A percentile compares a stretch with the other conserved stretches of the same genome.
Conservation (phyloP, 257 asterid species). For the Gynochthodes officinalis region DNA sequence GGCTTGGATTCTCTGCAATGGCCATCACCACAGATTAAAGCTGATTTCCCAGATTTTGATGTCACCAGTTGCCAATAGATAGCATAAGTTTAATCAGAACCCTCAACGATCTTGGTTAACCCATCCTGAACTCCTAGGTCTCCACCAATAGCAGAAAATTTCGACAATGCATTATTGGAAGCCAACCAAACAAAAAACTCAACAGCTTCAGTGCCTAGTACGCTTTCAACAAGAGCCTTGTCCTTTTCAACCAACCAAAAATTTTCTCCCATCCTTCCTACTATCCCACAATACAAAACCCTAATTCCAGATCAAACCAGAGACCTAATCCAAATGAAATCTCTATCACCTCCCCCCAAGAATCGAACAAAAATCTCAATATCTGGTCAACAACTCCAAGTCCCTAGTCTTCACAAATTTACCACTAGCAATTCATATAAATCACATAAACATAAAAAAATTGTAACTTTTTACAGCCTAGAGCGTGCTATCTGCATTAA, state of each 20-base stretch:
- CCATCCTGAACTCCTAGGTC: slow-evolving; percentile 68
- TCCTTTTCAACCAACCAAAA: slow-evolving; percentile 62
- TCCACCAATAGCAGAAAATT: slow-evolving; percentile 56
- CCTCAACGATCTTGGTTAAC: slow-evolving; percentile 64
- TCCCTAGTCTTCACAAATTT: not conserved
- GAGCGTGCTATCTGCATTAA: not conserved
- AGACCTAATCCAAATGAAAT: not conserved
- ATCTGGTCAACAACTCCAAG: not conserved
- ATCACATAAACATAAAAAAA: too few species aligned
- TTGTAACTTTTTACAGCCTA: not conserved
- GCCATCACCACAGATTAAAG: slow-evolving; percentile 94
- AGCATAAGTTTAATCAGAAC: slow-evolving; percentile 76
- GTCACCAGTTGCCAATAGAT: slow-evolving; percentile 88
- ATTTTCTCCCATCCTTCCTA: slow-evolving; percentile 49
- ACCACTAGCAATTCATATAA: too few species aligned
- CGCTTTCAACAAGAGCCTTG: slow-evolving; percentile 53
- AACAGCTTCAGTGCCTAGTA: slow-evolving; percentile 67
- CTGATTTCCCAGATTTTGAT: slow-evolving; percentile 84
- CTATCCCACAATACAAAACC: slow-evolving; percentile 12
- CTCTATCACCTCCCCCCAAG: not conserved
- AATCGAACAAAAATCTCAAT: not conserved
- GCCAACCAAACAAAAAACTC: slow-evolving; percentile 70
- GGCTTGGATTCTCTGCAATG: slow-evolving; percentile 52
- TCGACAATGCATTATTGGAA: slow-evolving; percentile 60
- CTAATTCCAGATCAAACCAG: not conserved